phyloP scores from a whole-genome alignment of 345 rosid species.

The Excoecaria agallocha region DNA sequence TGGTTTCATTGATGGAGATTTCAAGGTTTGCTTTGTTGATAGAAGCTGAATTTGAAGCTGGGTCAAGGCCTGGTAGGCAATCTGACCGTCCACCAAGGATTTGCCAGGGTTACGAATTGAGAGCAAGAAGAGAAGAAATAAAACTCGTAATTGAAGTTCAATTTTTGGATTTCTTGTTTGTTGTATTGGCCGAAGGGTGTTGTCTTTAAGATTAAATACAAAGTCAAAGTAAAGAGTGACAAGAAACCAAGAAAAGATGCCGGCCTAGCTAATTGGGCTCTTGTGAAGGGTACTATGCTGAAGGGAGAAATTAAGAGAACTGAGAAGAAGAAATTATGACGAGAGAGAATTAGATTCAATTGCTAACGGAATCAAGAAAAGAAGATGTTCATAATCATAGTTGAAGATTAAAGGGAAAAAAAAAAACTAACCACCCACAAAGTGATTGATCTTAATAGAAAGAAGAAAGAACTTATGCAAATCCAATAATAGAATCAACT shows the following conservation, averaged over 20 bases:
- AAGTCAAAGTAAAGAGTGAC: constrained; percentile 31
- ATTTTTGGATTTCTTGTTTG: too few species aligned
- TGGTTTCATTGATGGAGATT: constrained; percentile 37
- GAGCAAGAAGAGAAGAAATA: not conserved
- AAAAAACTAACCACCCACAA: constrained; percentile 20
- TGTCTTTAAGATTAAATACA: constrained; percentile 8
- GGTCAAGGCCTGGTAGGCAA: constrained; percentile 55
- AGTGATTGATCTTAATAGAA: constrained; percentile 11
- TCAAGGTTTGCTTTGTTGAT: constrained; percentile 48
- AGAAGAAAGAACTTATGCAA: constrained; percentile 21
- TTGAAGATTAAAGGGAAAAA: not conserved
- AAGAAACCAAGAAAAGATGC: not conserved
- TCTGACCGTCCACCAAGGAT: constrained; percentile 76
- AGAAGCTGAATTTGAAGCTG: constrained; percentile 44
- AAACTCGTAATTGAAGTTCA: not conserved
- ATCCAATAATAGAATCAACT: constrained; percentile 27
- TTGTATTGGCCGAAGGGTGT: not conserved
- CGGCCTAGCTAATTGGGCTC: constrained; percentile 19
- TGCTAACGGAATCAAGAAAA: constrained; percentile 42
- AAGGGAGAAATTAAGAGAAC: constrained; percentile 8
- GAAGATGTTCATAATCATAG: not conserved
- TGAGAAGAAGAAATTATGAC: constrained; percentile 6
- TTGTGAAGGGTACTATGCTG: not conserved
- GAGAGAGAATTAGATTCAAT: constrained; percentile 57
- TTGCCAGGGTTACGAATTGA: constrained; percentile 44